Base-by-base conservation (phyloP, 352 stramenopile species). In the Lagenidium sp. region DNA sequence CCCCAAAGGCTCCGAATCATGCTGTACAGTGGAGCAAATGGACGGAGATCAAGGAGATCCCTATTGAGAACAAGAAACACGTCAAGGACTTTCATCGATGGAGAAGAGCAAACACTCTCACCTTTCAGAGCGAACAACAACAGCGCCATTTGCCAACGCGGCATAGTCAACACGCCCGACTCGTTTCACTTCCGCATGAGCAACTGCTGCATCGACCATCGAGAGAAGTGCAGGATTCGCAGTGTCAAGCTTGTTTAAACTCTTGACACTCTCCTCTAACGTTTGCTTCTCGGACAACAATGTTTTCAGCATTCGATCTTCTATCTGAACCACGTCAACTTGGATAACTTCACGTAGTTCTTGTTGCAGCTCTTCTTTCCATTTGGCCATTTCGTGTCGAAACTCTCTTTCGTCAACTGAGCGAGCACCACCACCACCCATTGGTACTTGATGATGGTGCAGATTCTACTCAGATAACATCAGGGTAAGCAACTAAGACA, bases 21-120 rank as follows among this genome's bases (percentile, higher is more conserved):
- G n/a, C n/a, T n/a, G n/a, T n/a, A n/a, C n/a, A n/a, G n/a, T n/a
- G n/a, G n/a, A n/a, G n/a, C n/a, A n/a, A n/a, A n/a, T n/a, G n/a
- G n/a, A n/a, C n/a, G n/a, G n/a, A n/a, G n/a, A n/a, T n/a, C 55
- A 7, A 85, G 41, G 10, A 90, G 54, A 55, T 86, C 68, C n/a
- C 78, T 90, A 50, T 3, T 11, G 18, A 49, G 30, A 41, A 24
- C 23, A 41, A 41, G 22, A 28, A 30, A 55, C 10, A 26, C n/a
- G n/a, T n/a, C n/a, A n/a, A n/a, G 2, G 18, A 36, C 6, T 12
- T 18, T 41, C 29, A 44, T 1, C 15, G 25, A 7, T 5, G 8
- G n/a, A n/a, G 28, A 24, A 6, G n/a, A 18, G 6, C 2, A 25
- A 28, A 10, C 25, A 8, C 19, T 24, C 57, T 7, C 51, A 87